Conservation (phyloP, 257 asterid species). For the Phtheirospermum japonicum region DNA sequence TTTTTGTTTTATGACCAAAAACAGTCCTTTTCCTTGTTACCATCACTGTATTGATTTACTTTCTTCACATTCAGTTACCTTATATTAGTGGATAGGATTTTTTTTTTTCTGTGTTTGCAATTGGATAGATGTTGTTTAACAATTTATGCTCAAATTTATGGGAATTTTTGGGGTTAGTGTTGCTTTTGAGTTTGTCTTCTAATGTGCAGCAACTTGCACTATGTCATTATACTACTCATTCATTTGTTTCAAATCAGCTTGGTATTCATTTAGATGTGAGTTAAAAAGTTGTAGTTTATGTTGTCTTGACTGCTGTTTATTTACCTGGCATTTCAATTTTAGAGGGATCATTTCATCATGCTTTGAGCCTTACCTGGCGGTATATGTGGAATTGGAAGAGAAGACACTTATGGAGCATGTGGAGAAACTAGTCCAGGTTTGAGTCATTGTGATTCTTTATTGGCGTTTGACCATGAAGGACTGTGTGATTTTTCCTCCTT, state of each 20-base stretch:
- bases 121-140: slow-evolving; percentile 14
- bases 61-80: slow-evolving; percentile 19
- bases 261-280: slow-evolving; percentile 19
- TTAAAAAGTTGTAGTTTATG: slow-evolving; percentile 16
- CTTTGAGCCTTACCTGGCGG: slow-evolving; percentile 93
- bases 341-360: slow-evolving; percentile 94
- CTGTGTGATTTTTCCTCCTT: slow-evolving; percentile 24
- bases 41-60: slow-evolving; percentile 13
- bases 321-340: slow-evolving; percentile 79
- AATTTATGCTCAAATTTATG: slow-evolving; percentile 3
- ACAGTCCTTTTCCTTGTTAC: slow-evolving; percentile 13
- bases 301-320: slow-evolving; percentile 32
- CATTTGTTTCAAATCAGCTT: slow-evolving; percentile 25
- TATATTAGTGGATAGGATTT: slow-evolving; percentile 19
- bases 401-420: slow-evolving; percentile 93
- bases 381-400: slow-evolving; percentile 93
- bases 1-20: slow-evolving; percentile 15
- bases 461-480: slow-evolving; percentile 20
- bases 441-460: slow-evolving; percentile 23
- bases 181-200: slow-evolving; percentile 11
- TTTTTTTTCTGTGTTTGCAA: slow-evolving; percentile 4
- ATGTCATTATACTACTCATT: slow-evolving; percentile 14
- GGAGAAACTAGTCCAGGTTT: slow-evolving; percentile 96
- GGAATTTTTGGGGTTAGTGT: neutral
- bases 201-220: slow-evolving; percentile 16